Base-by-base conservation (phyloP, 305 asterid genomes). In the Rubia balearica region DNA sequence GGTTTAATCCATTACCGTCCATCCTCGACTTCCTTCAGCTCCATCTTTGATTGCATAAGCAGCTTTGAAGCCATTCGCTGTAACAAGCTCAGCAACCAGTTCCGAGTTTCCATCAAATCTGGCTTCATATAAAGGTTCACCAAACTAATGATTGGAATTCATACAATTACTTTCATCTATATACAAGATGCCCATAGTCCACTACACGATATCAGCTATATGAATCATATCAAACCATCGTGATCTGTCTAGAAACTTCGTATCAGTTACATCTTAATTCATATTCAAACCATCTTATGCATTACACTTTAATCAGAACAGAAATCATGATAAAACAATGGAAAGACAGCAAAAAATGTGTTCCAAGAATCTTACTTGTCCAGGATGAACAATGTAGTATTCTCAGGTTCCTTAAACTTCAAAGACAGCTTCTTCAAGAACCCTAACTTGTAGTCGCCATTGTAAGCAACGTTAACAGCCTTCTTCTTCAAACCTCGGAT, bases 91-190 rank as follows among this genome's bases (percentile, higher is more conserved):
- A 40, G 96, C 97, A 2, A 91, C 97, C 76, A 91, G 92, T 76
- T 94, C 98, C 61, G 99, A 91, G 87, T 88, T 89, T 69, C 97
- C 98, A 79, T 89, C 96, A 74, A 88, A 91, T 87, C 98, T 94
- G 94, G 95, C 96, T 89, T 89, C 96, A 94, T 82, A 86, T 71
- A 51, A 82, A 84, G 79, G 76, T 79, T 69, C 17, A 71, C 62
- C 55, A 79, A 72, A 74, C 82, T 63, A 71, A 43, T 73, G 68
- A 78, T 68, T 61, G 61, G 55, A 68, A 38, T 57, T 67, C 45
- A 45, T 12, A 22, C 4, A 43, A 30, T 30, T 30, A 30, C 33
- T 30, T 30, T 30, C 33, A 30, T 30, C 33, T 1, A 30, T 30
- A 3, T 1, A 30, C 33, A 30, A n/a, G 1, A 30, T 30, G 33